Evolutionary conservation across 371 early-diverging fungal species (phyloP).

Genomic region (Zychaea mexicana): DNA sequence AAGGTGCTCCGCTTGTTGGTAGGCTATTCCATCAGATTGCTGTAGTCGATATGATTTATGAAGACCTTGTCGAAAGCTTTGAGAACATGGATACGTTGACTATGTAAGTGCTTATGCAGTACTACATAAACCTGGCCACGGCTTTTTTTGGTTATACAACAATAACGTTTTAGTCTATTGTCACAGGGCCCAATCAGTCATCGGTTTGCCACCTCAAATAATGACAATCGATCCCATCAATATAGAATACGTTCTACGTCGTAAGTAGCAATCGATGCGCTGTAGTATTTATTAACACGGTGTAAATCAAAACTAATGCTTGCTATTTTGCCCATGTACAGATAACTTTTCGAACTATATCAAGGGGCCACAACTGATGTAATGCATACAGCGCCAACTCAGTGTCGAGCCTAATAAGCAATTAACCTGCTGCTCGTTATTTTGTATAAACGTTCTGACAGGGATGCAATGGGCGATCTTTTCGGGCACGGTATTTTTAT

Average conservation of each 20-base stretch:
- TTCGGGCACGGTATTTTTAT: conserved; percentile 47
- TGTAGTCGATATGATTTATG: conserved; percentile 20
- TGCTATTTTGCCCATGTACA: conserved; percentile 5
- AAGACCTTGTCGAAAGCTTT: conserved; percentile 23
- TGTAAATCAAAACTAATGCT: neutral
- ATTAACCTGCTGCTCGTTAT: neutral
- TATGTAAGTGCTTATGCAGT: conserved; percentile 19
- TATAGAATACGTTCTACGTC: conserved; percentile 30
- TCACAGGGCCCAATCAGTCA: conserved; percentile 15
- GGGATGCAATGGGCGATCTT: conserved; percentile 21
- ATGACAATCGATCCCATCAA: conserved; percentile 26
- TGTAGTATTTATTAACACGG: no score
- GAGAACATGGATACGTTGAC: conserved; percentile 16
- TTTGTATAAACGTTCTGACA: neutral
- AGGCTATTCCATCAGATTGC: conserved; percentile 16
- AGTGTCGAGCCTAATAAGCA: no score
- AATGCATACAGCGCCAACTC: no score
- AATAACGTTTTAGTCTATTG: neutral
- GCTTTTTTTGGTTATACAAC: neutral
- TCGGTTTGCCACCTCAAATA: conserved; percentile 21
- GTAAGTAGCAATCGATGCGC: conserved; percentile 5
- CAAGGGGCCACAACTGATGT: conserved; percentile 34
- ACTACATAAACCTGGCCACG: no score
- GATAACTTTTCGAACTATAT: conserved; percentile 40
- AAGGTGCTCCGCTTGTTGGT: conserved; percentile 28